Evolutionary conservation across 1,284 basidiomycete genomes (phyloP).

Genomic region (Ustilago loliicola): DNA sequence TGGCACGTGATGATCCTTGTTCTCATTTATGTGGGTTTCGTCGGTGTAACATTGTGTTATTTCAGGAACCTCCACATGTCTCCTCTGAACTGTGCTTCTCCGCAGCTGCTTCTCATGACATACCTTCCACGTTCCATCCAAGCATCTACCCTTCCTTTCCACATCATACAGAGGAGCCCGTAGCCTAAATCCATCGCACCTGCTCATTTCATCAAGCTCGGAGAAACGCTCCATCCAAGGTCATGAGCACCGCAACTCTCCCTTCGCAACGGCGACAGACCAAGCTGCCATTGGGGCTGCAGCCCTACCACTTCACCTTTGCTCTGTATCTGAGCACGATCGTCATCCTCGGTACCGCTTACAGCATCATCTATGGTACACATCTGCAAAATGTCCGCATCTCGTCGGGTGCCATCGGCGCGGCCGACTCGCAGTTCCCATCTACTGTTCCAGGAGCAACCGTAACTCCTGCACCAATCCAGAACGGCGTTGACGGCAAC

Average conservation of each 20-base stretch:
- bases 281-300: constrained; percentile 35
- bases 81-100: not conserved
- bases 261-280: constrained; percentile 21
- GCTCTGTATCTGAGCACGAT: constrained; percentile 70
- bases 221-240: not conserved
- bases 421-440: constrained; percentile 20
- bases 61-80: not conserved
- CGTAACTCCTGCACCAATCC: constrained; percentile 19
- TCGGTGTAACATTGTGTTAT: not conserved
- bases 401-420: constrained; percentile 65
- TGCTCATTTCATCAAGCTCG: not conserved
- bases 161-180: not conserved
- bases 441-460: constrained; percentile 36
- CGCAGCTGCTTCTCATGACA: constrained; percentile 6
- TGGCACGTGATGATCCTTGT: not conserved
- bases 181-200: not conserved
- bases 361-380: constrained; percentile 76
- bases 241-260: constrained; percentile 18
- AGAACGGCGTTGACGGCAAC: constrained; percentile 72
- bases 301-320: constrained; percentile 51
- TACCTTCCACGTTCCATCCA: not conserved
- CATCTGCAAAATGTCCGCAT: constrained; percentile 52
- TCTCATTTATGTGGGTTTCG: not conserved
- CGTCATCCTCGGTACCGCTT: constrained; percentile 74
- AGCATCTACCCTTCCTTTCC: not conserved